Base-by-base conservation (phyloP, 805 yeast genomes). In the Sugiyamaella marilandica region DNA sequence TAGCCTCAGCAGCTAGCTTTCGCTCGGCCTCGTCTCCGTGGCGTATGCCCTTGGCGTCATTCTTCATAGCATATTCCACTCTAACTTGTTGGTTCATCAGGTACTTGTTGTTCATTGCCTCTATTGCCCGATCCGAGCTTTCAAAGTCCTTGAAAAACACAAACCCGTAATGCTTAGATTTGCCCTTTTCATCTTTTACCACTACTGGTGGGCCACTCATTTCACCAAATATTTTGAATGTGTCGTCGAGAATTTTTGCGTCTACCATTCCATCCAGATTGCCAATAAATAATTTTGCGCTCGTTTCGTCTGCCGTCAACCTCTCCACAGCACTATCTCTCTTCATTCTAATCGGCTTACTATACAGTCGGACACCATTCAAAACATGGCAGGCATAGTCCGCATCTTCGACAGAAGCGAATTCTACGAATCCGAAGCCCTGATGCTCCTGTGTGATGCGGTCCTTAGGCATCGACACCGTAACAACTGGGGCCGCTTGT, bases 381-480 rank as follows among this genome's bases (percentile, higher is more conserved):
- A 87, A 65, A 1, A 86, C 67, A 53, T 78, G 75, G 34, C 78
- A 67, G 1, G 83, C 87, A 65, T 90, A 92, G 8, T 82, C 84
- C 0, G 85, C 84, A 60, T 89, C 97, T 16, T 69, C 73, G 2
- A 70, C 69, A 13, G 74, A 71, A 48, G 72, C 68, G 62, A 86
- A 84, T 64, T 87, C 94, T 1, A 86, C 85, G 69, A 94, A 92
- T 9, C 95, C 97, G 70, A 75, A 92, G 4, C 97, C 97, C 62
- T 85, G 95, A 62, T 86, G 90, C 1, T 78, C 72, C 55, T 79
- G 80, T 29, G 81, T 69, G 2, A 90, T 74, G 56, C 88, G 77
- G 63, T 90, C 97, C 62, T 81, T 83, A 5, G 97, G 97, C 57
- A 94, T 73, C 55, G 84, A 77, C 3, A 94, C 76, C 31, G 79